phyloP scores from a whole-genome alignment of 202 grass and related monocot species.

The Digitaria exilis region DNA sequence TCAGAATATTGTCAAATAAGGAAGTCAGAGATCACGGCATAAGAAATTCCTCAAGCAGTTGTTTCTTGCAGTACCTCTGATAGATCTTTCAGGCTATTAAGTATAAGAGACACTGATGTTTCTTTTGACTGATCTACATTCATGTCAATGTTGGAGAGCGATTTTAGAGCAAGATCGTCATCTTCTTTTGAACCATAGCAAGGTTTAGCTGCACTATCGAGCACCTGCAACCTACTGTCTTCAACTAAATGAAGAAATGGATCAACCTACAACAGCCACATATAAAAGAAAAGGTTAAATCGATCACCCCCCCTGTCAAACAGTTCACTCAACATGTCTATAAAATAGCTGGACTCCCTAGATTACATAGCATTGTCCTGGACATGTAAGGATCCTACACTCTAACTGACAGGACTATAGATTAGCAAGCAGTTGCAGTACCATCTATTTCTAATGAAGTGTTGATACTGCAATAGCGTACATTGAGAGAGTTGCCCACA shows the following conservation, averaged over 20 bases:
- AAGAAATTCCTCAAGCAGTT: too few species aligned
- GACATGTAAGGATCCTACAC: background rate
- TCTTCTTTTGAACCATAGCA: conserved; percentile 84
- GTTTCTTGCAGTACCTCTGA: conserved; percentile 59
- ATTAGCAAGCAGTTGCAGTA: background rate
- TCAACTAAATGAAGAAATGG: conserved; percentile 90
- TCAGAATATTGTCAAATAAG: conserved; percentile 23
- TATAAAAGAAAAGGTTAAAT: conserved; percentile 26
- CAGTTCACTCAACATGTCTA: background rate
- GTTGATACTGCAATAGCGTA: background rate
- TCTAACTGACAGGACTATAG: background rate
- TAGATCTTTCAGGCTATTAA: conserved; percentile 67
- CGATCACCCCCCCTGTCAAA: background rate
- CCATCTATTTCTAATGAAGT: background rate
- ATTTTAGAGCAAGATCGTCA: conserved; percentile 71
- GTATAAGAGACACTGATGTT: conserved; percentile 71
- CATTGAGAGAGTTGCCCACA: conserved; percentile 9
- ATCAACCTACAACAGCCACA: conserved; percentile 58
- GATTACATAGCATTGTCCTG: conserved; percentile 12
- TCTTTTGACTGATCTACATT: conserved; percentile 73
- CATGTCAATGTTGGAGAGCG: conserved; percentile 61
- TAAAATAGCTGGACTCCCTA: background rate
- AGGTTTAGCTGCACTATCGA: conserved; percentile 44
- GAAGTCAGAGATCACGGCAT: background rate
- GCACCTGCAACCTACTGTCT: conserved; percentile 73